Percentiles rank a stretch among this genome's conserved stretches.
Conservation (phyloP, 2,329 filamentous ascomycete genomes). For the Fusarium lateritium region DNA sequence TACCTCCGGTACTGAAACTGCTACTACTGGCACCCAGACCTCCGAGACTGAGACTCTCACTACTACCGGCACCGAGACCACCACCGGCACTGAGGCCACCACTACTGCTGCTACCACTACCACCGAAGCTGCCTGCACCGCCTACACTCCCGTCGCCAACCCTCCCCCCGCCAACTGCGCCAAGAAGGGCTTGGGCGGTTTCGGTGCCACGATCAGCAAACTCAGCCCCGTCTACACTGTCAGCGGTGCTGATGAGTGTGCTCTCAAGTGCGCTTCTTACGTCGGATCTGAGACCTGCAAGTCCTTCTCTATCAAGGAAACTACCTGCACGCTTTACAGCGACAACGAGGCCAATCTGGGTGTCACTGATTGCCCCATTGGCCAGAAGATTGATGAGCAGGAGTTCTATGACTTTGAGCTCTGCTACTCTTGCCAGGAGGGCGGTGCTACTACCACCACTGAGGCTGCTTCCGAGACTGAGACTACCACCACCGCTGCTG, state of each 20-base stretch:
- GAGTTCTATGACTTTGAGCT: slow-evolving; percentile 1
- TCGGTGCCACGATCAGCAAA: not conserved
- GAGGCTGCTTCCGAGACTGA: not conserved
- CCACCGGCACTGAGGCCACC: not conserved
- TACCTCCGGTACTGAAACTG: not conserved
- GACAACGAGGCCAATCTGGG: not conserved
- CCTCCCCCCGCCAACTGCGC: slow-evolving; percentile 1
- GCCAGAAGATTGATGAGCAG: not conserved
- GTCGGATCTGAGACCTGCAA: not conserved
- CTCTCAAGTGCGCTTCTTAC: not conserved
- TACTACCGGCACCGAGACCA: not conserved
- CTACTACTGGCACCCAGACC: not conserved
- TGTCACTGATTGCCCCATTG: not conserved
- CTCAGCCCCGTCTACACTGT: not conserved
- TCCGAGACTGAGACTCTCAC: not conserved
- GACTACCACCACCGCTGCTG: not conserved
- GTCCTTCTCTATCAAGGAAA: not conserved
- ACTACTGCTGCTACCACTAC: not conserved
- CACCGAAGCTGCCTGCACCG: not conserved
- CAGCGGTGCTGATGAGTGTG: not conserved
- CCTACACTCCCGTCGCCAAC: slow-evolving; percentile 5
- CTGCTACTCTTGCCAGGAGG: slow-evolving; percentile 17
- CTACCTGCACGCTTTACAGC: not conserved
- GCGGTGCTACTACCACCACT: slow-evolving; percentile 12
- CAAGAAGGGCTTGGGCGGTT: not conserved